phyloP scores from a whole-genome alignment of 1,284 basidiomycete species.

The Cryptococcus sp. region DNA sequence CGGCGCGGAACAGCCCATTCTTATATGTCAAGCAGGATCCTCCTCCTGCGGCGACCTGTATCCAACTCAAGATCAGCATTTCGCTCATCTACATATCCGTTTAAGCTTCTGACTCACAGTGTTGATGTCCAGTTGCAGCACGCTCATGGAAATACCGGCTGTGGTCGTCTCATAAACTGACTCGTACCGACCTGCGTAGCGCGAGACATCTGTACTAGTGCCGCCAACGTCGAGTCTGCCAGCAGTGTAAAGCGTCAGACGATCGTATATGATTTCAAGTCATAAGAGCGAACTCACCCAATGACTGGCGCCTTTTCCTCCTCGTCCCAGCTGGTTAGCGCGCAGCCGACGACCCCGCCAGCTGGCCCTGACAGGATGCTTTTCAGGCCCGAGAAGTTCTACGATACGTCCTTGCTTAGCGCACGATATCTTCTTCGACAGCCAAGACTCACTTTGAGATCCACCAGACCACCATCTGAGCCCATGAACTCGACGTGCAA shows the following conservation, averaged over 20 bases:
- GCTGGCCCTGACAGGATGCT: conserved; percentile 64
- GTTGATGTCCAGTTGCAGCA: conserved; percentile 84
- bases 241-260: background rate
- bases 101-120: conserved; percentile 55
- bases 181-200: conserved; percentile 83
- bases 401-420: conserved; percentile 31
- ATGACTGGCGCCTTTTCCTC: conserved; percentile 36
- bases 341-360: conserved; percentile 46
- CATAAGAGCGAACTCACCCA: conserved; percentile 31
- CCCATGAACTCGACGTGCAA: conserved; percentile 70
- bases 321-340: conserved; percentile 38
- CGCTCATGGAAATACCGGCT: conserved; percentile 84
- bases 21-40: conserved; percentile 78
- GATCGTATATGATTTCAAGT: background rate
- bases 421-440: background rate
- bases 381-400: conserved; percentile 84
- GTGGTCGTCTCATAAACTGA: conserved; percentile 88
- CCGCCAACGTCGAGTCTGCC: conserved; percentile 69
- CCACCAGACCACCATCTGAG: conserved; percentile 80
- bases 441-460: conserved; percentile 54
- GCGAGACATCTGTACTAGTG: conserved; percentile 86
- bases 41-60: conserved; percentile 69
- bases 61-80: background rate
- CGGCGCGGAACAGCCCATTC: conserved; percentile 79
- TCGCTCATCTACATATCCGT: too few species aligned